Evolutionary conservation across 306 rosid species (phyloP).

Genomic region (Cicer yamashitae): DNA sequence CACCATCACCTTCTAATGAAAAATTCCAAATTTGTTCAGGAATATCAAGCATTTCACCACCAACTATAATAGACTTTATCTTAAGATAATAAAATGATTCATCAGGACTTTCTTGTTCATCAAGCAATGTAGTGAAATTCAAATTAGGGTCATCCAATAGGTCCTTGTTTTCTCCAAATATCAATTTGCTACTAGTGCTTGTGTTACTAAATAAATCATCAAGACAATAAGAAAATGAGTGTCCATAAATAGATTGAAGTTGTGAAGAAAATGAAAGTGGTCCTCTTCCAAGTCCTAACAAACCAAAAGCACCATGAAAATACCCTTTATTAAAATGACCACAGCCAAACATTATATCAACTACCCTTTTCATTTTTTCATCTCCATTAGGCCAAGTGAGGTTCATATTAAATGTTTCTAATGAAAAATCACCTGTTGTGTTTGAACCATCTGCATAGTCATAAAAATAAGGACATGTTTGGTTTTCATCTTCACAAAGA

Average conservation of each 20-base stretch:
- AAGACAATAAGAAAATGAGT: constrained; percentile 78
- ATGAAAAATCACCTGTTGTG: constrained; percentile 79
- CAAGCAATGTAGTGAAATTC: constrained; percentile 66
- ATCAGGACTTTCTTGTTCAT: constrained; percentile 60
- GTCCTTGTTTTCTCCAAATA: constrained; percentile 67
- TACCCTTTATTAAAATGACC: constrained; percentile 86
- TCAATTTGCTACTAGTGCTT: constrained; percentile 66
- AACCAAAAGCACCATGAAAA: constrained; percentile 79
- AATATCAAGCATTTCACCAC: constrained; percentile 61
- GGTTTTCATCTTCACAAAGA: constrained; percentile 63
- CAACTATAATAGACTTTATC: constrained; percentile 65
- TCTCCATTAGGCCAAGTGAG: constrained; percentile 51
- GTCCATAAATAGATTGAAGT: constrained; percentile 72
- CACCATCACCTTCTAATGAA: constrained; percentile 63
- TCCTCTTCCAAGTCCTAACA: constrained; percentile 79
- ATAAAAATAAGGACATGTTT: constrained; percentile 77
- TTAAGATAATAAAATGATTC: constrained; percentile 77
- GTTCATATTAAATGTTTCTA: constrained; percentile 72
- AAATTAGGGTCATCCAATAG: constrained; percentile 53
- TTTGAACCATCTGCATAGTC: constrained; percentile 83
- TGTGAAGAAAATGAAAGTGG: constrained; percentile 76
- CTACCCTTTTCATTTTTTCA: constrained; percentile 48
- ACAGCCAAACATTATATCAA: constrained; percentile 81
- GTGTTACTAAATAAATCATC: constrained; percentile 66
- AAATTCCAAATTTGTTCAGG: constrained; percentile 65